These are phyloP conservation scores for Aspergillus heteromorphus DNA, from an alignment of 495 filamentous ascomycete species.

Conservation along the genomic window DNA sequence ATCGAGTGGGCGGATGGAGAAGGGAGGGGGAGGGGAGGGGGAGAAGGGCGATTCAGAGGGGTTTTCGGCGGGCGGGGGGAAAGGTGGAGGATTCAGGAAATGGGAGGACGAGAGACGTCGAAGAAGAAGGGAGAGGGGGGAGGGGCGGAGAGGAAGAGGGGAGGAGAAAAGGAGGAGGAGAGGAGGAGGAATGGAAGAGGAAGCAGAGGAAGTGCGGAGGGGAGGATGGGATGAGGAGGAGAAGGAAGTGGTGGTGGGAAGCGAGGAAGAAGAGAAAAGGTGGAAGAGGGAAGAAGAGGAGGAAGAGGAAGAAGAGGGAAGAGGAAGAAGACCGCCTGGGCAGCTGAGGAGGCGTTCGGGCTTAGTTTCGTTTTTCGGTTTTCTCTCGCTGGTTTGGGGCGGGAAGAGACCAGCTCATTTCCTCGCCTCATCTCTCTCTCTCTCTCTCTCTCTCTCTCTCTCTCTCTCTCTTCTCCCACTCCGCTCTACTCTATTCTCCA, in stretches of 20 bases:
- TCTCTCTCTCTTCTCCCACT: background rate
- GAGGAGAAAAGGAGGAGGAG: conserved; percentile 13
- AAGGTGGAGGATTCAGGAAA: conserved; percentile 27
- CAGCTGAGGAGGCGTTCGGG: background rate
- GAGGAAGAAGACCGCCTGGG: conserved; percentile 11
- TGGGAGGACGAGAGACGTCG: conserved; percentile 19
- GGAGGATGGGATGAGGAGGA: conserved; percentile 16
- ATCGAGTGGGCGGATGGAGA: conserved; percentile 1
- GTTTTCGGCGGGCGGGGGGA: conserved; percentile 21
- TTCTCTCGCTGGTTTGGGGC: background rate
- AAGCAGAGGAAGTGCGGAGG: conserved; percentile 14
- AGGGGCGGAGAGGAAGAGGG: conserved; percentile 15
- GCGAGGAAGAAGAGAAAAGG: conserved; percentile 20
- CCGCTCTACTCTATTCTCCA: background rate
- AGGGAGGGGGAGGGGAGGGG: conserved; percentile 1
- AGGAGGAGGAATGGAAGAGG: conserved; percentile 15
- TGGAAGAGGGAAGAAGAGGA: conserved; percentile 20
- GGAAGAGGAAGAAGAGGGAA: conserved; percentile 17
- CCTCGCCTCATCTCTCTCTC: background rate
- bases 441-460: background rate
- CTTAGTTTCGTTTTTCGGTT: background rate
- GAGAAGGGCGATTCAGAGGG: conserved; percentile 5
- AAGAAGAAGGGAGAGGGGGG: conserved; percentile 11
- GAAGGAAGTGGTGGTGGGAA: conserved; percentile 11
- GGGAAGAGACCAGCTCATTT: no score